Conservation (phyloP, 176 grass and related monocot genomes). For the Oryza glumipatula region DNA sequence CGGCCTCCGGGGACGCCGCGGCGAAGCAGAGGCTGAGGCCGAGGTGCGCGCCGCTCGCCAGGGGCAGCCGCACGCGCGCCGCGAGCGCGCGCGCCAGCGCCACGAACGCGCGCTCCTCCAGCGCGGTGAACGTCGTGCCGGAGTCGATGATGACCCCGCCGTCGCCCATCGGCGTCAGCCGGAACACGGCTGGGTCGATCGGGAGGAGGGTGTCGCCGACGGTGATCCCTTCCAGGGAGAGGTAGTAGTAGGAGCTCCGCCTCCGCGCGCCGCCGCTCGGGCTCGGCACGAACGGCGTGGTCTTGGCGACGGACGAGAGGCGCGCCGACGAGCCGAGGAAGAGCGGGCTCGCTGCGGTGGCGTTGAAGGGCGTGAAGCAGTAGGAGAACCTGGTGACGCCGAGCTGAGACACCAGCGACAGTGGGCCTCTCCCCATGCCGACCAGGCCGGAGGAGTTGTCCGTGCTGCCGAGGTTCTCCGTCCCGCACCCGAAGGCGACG, state of each 20-base stretch:
- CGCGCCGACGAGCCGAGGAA: conserved; percentile 22
- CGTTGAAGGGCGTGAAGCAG: conserved; percentile 49
- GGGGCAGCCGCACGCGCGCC: conserved; percentile 27
- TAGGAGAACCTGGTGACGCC: conserved; percentile 46
- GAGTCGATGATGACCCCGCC: conserved; percentile 58
- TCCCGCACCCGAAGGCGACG: conserved; percentile 52
- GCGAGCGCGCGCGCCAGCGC: conserved; percentile 27
- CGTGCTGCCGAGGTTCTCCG: conserved; percentile 41
- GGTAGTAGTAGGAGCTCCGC: conserved; percentile 51
- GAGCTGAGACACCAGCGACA: conserved; percentile 46
- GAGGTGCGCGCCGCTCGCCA: conserved; percentile 39
- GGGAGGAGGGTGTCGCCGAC: conserved; percentile 36
- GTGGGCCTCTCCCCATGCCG: conserved; percentile 43
- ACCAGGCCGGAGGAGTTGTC: conserved; percentile 51
- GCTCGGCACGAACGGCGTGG: conserved; percentile 36
- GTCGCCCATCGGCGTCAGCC: conserved; percentile 34
- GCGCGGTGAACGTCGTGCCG: conserved; percentile 52
- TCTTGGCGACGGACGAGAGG: conserved; percentile 14
- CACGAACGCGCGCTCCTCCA: conserved; percentile 51
- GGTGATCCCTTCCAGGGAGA: conserved; percentile 49
- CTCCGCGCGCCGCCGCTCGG: background rate
- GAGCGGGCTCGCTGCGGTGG: conserved; percentile 34
- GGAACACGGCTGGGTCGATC: conserved; percentile 50
- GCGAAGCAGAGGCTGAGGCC: conserved; percentile 65
- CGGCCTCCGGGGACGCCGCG: background rate